Percentiles rank a stretch among this genome's conserved stretches.
Evolutionary conservation across 2,329 filamentous ascomycete genomes (phyloP).

Genomic region (Claviceps arundinis): DNA sequence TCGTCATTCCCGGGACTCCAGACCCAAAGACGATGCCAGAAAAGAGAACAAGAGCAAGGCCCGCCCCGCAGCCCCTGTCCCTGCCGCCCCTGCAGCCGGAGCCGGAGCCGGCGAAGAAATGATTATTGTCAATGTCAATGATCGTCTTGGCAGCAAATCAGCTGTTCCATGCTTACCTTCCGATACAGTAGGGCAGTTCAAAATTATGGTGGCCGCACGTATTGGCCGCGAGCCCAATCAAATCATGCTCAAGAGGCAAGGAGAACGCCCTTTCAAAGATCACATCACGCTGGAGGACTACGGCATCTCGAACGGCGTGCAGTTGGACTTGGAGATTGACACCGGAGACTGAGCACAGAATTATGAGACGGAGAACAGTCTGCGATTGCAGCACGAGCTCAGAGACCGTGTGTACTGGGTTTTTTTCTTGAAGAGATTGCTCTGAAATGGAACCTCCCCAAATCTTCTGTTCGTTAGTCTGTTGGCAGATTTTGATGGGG

Average conservation of each 20-base stretch:
- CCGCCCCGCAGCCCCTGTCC: conserved; percentile 10
- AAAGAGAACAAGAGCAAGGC: conserved; percentile 22
- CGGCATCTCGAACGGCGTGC: conserved; percentile 82
- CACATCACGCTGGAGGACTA: conserved; percentile 80
- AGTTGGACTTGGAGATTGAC: conserved; percentile 49
- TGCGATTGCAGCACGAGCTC: neutral
- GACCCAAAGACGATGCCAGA: conserved; percentile 21
- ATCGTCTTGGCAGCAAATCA: conserved; percentile 90
- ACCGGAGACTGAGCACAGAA: conserved; percentile 37
- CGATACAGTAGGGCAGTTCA: conserved; percentile 76
- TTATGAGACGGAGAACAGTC: neutral
- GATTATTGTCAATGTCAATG: conserved; percentile 90
- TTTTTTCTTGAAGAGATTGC: too few relatives aligned
- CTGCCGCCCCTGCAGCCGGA: conserved; percentile 11
- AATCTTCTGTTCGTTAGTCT: neutral
- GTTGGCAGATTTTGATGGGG: neutral
- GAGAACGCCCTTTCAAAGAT: conserved; percentile 89
- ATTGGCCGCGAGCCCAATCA: conserved; percentile 84
- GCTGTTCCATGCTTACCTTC: conserved; percentile 79
- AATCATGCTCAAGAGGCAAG: conserved; percentile 83
- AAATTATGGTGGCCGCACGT: conserved; percentile 77
- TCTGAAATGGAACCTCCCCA: too few relatives aligned
- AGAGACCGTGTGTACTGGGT: too few relatives aligned
- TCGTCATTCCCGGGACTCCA: conserved; percentile 15
- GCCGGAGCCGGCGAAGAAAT: conserved; percentile 51